Evolutionary conservation across 2,329 filamentous ascomycete species (phyloP).

Genomic region (Xylaria sp.): DNA sequence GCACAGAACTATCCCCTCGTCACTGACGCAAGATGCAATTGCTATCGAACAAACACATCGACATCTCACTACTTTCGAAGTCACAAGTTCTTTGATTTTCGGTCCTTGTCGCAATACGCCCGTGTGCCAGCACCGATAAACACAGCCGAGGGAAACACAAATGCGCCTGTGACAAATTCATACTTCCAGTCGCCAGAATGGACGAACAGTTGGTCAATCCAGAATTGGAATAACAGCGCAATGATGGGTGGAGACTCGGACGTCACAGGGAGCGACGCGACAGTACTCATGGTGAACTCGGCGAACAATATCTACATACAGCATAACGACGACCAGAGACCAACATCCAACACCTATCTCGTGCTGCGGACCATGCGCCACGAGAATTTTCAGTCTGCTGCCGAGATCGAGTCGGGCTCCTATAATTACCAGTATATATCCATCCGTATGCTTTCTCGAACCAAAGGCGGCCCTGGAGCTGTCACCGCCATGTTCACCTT

Average conservation of each 20-base stretch:
- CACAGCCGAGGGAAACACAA: constrained; percentile 43
- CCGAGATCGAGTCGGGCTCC: constrained; percentile 57
- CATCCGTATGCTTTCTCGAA: constrained; percentile 62
- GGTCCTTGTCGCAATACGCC: constrained; percentile 55
- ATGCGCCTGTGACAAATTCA: constrained; percentile 44
- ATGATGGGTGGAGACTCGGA: constrained; percentile 41
- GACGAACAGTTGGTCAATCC: constrained; percentile 48
- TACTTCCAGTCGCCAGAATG: constrained; percentile 48
- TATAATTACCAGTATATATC: constrained; percentile 52
- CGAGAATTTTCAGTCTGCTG: constrained; percentile 57
- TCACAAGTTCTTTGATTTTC: constrained; percentile 62
- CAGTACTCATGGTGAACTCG: constrained; percentile 53
- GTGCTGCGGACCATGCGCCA: constrained; percentile 60
- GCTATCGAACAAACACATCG: constrained; percentile 60
- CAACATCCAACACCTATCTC: constrained; percentile 55
- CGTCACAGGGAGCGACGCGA: constrained; percentile 47
- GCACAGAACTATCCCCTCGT: constrained; percentile 43
- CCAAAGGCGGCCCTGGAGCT: constrained; percentile 58
- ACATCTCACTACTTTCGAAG: constrained; percentile 56
- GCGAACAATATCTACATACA: constrained; percentile 59
- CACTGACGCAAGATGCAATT: constrained; percentile 53
- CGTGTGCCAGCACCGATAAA: constrained; percentile 45
- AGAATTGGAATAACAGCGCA: constrained; percentile 52
- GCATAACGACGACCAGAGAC: constrained; percentile 49
- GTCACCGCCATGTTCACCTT: constrained; percentile 65